Evolutionary conservation across 805 yeast species (phyloP).

Genomic region (Candida pseudofarinosa): DNA sequence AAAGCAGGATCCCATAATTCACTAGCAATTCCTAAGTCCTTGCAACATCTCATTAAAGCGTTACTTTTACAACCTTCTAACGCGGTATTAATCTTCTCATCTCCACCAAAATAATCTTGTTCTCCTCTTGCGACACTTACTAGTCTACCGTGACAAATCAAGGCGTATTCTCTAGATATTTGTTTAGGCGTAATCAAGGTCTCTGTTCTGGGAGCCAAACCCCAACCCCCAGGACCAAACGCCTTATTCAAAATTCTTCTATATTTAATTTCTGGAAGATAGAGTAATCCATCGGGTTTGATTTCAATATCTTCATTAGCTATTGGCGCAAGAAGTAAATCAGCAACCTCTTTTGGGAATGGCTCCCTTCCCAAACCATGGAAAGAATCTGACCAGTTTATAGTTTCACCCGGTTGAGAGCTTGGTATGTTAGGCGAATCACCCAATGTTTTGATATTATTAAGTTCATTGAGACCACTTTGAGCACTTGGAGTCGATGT

Average conservation of each 20-base stretch:
- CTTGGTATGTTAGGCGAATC: constrained; percentile 20
- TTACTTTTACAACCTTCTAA: constrained; percentile 96
- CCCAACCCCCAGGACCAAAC: constrained; percentile 99
- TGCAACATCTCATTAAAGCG: constrained; percentile 96
- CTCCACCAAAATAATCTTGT: constrained; percentile 80
- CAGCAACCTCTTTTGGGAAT: constrained; percentile 57
- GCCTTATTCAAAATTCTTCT: constrained; percentile 84
- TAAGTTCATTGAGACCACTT: not conserved
- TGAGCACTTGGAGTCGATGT: not conserved
- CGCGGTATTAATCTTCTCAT: constrained; percentile 87
- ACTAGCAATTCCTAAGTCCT: constrained; percentile 93
- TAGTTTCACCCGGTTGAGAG: constrained; percentile 11
- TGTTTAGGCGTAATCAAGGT: constrained; percentile 69
- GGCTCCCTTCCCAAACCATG: constrained; percentile 82
- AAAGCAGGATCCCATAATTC: constrained; percentile 97
- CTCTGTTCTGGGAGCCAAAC: constrained; percentile 88
- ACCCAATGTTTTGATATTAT: constrained; percentile 10
- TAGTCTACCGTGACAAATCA: constrained; percentile 81
- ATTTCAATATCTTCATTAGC: constrained; percentile 77
- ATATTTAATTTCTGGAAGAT: constrained; percentile 92
- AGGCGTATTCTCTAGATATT: constrained; percentile 86
- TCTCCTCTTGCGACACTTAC: constrained; percentile 95
- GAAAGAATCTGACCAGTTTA: constrained; percentile 84
- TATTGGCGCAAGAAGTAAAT: constrained; percentile 60
- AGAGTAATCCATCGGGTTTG: constrained; percentile 91